phyloP scores from a whole-genome alignment of 148 eudicot species.

The Vaccinium darrowii region DNA sequence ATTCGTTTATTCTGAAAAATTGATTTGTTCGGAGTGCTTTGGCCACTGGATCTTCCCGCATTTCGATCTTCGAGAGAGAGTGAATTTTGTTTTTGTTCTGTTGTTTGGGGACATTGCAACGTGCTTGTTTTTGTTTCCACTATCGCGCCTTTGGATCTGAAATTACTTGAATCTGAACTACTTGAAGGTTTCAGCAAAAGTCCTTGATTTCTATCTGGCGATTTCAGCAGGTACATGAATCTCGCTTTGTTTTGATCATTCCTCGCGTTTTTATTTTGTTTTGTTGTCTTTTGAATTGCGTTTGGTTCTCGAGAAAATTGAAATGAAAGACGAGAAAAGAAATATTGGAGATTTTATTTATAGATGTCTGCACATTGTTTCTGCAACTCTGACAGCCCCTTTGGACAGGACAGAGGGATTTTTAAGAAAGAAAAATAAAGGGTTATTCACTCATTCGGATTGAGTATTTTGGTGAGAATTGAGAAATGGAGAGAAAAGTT shows the following conservation, averaged over 20 bases:
- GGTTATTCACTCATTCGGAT: too few relatives aligned
- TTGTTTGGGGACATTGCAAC: slow-evolving; percentile 14
- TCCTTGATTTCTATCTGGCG: not conserved
- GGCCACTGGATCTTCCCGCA: slow-evolving; percentile 14
- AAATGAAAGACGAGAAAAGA: not conserved
- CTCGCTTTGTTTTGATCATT: not conserved
- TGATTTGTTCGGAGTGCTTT: slow-evolving; percentile 12
- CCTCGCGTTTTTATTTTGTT: not conserved
- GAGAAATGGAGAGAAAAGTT: too few relatives aligned
- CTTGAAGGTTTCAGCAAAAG: not conserved
- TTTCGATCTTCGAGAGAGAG: slow-evolving; percentile 1
- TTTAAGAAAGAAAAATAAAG: too few relatives aligned
- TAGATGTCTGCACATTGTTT: not conserved
- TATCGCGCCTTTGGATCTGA: slow-evolving; percentile 10
- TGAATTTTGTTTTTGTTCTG: slow-evolving; percentile 10
- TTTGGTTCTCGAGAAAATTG: slow-evolving; percentile 13
- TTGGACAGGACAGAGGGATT: too few relatives aligned
- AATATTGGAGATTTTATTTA: not conserved
- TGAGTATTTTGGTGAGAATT: too few relatives aligned
- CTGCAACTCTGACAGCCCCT: too few relatives aligned
- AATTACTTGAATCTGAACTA: not conserved
- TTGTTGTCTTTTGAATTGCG: not conserved
- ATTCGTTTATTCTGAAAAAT: slow-evolving; percentile 10
- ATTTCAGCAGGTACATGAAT: slow-evolving; percentile 4
- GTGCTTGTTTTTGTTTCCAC: slow-evolving; percentile 12